Conservation (phyloP, 1,284 basidiomycete genomes). For the Puccinia triticina region DNA sequence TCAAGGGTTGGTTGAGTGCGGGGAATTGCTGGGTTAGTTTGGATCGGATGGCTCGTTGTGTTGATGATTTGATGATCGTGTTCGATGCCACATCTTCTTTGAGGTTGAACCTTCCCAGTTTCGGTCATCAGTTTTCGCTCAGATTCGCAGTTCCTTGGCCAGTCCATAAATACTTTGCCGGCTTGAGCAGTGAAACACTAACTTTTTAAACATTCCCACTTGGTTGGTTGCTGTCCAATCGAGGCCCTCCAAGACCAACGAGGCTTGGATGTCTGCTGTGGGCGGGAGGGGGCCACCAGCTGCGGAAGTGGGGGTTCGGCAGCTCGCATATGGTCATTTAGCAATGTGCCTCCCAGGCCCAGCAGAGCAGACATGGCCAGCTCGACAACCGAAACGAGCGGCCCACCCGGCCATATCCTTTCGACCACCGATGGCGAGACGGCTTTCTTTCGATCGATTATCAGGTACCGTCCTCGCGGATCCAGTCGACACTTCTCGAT, state of each 20-base stretch:
- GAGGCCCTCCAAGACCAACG: neutral
- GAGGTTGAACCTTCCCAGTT: slow-evolving; percentile 70
- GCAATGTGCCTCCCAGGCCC: too few relatives aligned
- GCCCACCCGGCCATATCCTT: neutral
- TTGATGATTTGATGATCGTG: slow-evolving; percentile 91
- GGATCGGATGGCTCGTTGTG: slow-evolving; percentile 83
- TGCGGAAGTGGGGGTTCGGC: neutral
- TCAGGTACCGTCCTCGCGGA: slow-evolving; percentile 28
- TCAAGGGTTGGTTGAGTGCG: slow-evolving; percentile 62
- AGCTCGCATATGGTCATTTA: too few relatives aligned
- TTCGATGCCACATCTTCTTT: slow-evolving; percentile 87
- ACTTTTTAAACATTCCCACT: slow-evolving; percentile 43
- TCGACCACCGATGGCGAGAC: slow-evolving; percentile 42
- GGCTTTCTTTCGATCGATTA: slow-evolving; percentile 47
- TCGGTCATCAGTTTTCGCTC: neutral
- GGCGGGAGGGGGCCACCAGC: neutral
- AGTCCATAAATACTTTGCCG: neutral
- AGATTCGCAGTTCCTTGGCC: neutral
- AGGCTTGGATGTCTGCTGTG: neutral
- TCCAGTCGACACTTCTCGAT: slow-evolving; percentile 39
- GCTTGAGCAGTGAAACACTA: neutral
- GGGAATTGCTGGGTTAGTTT: slow-evolving; percentile 82
- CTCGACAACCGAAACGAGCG: neutral
- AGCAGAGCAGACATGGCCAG: neutral
- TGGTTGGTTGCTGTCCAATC: neutral